Evolutionary conservation across 176 grass and related monocot genomes (phyloP).

Genomic region (Zoysia japonica): DNA sequence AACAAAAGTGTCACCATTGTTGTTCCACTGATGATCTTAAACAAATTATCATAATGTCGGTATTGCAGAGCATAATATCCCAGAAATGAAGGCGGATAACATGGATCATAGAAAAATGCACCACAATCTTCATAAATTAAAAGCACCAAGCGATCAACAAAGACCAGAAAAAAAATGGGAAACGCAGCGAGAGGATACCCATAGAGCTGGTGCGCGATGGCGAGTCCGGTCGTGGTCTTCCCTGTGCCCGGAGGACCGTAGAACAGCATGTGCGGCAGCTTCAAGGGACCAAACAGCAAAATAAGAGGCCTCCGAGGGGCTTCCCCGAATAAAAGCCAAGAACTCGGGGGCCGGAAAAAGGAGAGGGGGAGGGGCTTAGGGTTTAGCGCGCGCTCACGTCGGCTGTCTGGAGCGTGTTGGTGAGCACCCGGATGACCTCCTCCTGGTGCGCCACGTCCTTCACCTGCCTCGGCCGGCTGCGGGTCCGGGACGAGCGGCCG

Average conservation of each 20-base stretch:
- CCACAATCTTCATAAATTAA: not conserved
- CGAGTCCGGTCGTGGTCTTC: constrained; percentile 90
- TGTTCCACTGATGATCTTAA: not conserved
- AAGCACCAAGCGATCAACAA: not conserved
- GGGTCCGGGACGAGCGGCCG: not conserved
- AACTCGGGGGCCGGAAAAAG: not conserved
- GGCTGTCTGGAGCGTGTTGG: constrained; percentile 87
- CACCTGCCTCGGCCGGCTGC: constrained; percentile 90
- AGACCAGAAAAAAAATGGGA: not conserved
- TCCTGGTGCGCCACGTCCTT: constrained; percentile 99
- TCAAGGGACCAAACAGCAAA: constrained; percentile 35
- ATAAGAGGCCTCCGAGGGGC: constrained; percentile 19
- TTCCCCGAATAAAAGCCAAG: not conserved
- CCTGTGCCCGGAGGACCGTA: constrained; percentile 93
- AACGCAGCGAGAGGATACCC: constrained; percentile 43
- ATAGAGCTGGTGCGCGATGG: constrained; percentile 90
- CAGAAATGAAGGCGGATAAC: not conserved
- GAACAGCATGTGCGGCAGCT: constrained; percentile 97
- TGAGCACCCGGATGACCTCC: constrained; percentile 90
- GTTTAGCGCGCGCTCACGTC: constrained; percentile 58
- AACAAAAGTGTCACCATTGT: not conserved
- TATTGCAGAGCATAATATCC: not conserved
- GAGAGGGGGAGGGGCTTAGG: constrained; percentile 4
- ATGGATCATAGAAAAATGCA: not conserved
- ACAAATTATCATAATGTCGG: not conserved